A percentile compares a stretch with the other conserved stretches of the same genome.
phyloP scores from a whole-genome alignment of 768 basidiomycete species.

The Hydnum rufescens region DNA sequence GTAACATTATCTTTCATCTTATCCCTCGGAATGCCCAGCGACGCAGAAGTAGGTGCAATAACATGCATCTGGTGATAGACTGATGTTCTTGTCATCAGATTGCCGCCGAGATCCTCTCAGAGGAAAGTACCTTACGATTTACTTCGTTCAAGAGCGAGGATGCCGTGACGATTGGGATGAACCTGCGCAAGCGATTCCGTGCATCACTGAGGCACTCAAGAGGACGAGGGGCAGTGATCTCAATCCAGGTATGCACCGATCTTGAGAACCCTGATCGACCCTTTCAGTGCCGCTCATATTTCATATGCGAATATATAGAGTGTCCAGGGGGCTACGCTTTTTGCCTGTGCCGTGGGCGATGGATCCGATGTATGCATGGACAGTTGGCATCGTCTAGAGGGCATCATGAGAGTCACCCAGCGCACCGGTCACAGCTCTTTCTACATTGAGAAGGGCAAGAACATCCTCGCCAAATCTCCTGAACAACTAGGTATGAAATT shows the following conservation, averaged over 20 bases:
- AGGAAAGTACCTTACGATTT: conserved; percentile 54
- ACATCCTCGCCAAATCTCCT: conserved; percentile 21
- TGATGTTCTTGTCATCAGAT: no score
- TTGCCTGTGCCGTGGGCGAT: conserved; percentile 71
- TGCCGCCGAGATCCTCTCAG: conserved; percentile 31
- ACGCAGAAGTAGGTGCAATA: conserved; percentile 4
- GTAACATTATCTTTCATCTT: no score
- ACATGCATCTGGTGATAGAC: no score
- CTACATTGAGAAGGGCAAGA: conserved; percentile 75
- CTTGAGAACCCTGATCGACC: not conserved
- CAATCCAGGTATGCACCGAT: conserved; percentile 29
- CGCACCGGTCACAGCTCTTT: conserved; percentile 51
- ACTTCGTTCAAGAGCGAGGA: conserved; percentile 55
- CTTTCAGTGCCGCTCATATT: not conserved
- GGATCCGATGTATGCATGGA: conserved; percentile 39
- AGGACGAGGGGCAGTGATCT: conserved; percentile 54
- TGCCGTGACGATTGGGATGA: conserved; percentile 40
- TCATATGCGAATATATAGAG: conserved; percentile 16
- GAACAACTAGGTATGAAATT: conserved; percentile 38
- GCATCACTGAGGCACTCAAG: conserved; percentile 22
- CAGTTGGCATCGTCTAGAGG: conserved; percentile 55
- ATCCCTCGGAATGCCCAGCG: conserved; percentile 10
- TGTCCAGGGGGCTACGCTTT: conserved; percentile 57
- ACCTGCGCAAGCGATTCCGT: conserved; percentile 61
- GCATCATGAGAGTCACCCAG: conserved; percentile 59